Conservation (phyloP, 139 green algal species). For the Pleodorina starrii region DNA sequence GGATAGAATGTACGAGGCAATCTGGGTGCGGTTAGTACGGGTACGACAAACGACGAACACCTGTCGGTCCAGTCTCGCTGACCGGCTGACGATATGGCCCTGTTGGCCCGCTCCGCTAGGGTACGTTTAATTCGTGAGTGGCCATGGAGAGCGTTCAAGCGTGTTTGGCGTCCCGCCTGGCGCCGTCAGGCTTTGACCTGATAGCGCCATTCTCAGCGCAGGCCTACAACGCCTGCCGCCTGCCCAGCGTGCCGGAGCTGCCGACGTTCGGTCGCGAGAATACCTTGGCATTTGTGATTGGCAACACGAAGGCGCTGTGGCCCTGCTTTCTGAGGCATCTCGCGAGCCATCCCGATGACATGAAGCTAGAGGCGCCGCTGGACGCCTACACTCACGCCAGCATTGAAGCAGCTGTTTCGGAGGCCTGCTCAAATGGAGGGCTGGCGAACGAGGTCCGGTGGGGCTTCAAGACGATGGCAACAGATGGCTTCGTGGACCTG, state of each 20-base stretch:
- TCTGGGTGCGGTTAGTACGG: no score
- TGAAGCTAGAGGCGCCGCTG: not conserved
- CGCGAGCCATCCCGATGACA: not conserved
- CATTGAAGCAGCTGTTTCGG: not conserved
- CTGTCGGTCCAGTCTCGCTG: no score
- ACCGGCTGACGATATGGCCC: no score
- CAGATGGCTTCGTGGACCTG: constrained; percentile 13
- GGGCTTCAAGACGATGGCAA: not conserved
- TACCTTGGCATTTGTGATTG: not conserved
- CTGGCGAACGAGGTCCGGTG: not conserved
- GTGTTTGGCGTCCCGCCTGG: not conserved
- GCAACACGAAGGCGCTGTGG: constrained; percentile 31
- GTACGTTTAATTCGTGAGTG: no score
- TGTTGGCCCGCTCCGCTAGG: no score
- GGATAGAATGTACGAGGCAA: no score
- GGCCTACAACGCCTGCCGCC: not conserved
- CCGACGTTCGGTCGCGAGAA: not conserved
- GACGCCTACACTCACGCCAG: not conserved
- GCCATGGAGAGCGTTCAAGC: not conserved
- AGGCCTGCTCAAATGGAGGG: not conserved
- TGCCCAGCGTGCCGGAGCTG: not conserved
- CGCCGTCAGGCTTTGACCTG: not conserved
- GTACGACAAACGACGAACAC: no score
- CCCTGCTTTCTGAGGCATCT: not conserved
- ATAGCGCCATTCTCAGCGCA: not conserved